Evolutionary conservation across 148 eudicot genomes (phyloP).

Genomic region (Rhododendron henanense): DNA sequence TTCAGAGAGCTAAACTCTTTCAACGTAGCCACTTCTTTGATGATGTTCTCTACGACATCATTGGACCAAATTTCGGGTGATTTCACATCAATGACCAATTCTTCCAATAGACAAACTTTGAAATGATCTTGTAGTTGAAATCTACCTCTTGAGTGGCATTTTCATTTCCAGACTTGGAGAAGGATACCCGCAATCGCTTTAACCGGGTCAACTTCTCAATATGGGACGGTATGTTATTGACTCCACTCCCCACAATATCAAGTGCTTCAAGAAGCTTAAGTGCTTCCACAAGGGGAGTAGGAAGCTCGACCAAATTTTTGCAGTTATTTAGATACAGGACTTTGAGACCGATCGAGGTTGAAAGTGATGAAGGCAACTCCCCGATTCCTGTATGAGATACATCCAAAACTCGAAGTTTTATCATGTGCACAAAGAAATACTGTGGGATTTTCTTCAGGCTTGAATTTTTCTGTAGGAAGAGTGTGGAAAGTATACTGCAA

Average conservation of each 20-base stretch:
- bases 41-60: background rate
- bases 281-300: no score
- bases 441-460: no score
- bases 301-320: no score
- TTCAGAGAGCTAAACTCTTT: no score
- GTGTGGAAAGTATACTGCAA: no score
- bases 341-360: no score
- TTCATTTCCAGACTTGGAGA: background rate
- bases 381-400: slow-evolving; percentile 8
- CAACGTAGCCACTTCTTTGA: no score
- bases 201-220: background rate
- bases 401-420: slow-evolving; percentile 14
- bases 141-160: background rate
- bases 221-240: slow-evolving; percentile 3
- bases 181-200: slow-evolving; percentile 15
- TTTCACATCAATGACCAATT: no score
- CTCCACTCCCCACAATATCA: slow-evolving; percentile 17
- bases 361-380: slow-evolving; percentile 9
- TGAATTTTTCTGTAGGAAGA: no score
- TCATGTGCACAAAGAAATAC: slow-evolving; percentile 16
- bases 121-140: slow-evolving; percentile 3
- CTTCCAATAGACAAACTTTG: no score
- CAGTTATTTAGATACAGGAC: no score
- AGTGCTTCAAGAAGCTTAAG: slow-evolving; percentile 21
- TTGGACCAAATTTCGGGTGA: background rate